phyloP scores from a whole-genome alignment of 805 yeast genomes.

The Saccharomycopsis oosterbeekiorum region DNA sequence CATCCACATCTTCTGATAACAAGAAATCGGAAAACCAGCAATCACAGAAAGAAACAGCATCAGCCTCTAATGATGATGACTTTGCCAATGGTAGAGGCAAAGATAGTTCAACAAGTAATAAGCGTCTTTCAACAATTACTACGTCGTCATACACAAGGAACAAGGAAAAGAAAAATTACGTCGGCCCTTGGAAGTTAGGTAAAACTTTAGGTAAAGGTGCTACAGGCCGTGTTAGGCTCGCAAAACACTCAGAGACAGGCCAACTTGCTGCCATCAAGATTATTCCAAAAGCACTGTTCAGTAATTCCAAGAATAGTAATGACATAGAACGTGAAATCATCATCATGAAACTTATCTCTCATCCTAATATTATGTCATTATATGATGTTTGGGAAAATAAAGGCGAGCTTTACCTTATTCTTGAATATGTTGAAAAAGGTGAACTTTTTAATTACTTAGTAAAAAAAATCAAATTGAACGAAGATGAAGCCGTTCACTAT shows the following conservation, averaged over 20 bases:
- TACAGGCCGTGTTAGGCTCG: constrained; percentile 88
- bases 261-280: constrained; percentile 94
- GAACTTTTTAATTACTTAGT: constrained; percentile 89
- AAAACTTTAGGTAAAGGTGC: constrained; percentile 94
- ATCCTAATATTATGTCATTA: constrained; percentile 67
- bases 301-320: constrained; percentile 23
- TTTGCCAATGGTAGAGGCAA: background rate
- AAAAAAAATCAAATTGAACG: constrained; percentile 80
- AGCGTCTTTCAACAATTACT: constrained; percentile 14
- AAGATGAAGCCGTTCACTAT: constrained; percentile 80
- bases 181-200: constrained; percentile 97
- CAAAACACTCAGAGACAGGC: constrained; percentile 75
- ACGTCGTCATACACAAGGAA: constrained; percentile 16
- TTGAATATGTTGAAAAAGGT: constrained; percentile 96
- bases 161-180: constrained; percentile 17
- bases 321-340: constrained; percentile 51
- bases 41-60: background rate
- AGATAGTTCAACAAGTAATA: constrained; percentile 4
- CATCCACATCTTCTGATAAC: background rate
- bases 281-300: constrained; percentile 68
- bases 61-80: constrained; percentile 10
- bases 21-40: background rate
- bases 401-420: constrained; percentile 70
- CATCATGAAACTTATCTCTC: constrained; percentile 72
- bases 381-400: constrained; percentile 86